Conservation (phyloP, 2,329 filamentous ascomycete species). For the Colletotrichum orchidophilum region DNA sequence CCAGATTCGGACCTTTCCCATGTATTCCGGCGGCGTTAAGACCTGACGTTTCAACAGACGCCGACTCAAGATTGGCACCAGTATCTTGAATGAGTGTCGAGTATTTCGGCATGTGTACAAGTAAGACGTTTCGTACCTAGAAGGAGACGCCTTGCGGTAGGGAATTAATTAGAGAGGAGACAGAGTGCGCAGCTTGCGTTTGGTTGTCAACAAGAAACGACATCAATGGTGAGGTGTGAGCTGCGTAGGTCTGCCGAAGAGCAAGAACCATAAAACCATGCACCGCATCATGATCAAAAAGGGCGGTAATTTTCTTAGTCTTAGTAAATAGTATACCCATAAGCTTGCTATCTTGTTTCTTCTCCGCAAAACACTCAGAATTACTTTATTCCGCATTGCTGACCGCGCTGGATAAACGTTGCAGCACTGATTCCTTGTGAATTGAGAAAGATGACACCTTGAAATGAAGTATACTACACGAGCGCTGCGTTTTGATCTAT, state of each 20-base stretch:
- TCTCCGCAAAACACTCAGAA: neutral
- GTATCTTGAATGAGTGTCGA: neutral
- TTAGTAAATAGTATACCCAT: neutral
- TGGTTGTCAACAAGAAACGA: neutral
- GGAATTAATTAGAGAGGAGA: neutral
- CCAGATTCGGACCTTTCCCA: neutral
- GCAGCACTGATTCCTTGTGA: neutral
- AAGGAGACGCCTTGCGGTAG: neutral
- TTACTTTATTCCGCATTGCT: neutral
- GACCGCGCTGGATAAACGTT: neutral
- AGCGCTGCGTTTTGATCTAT: neutral
- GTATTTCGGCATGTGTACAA: constrained; percentile 4
- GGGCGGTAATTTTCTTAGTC: neutral
- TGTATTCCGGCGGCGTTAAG: neutral
- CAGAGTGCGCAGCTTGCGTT: neutral
- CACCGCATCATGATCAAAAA: neutral
- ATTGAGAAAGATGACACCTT: neutral
- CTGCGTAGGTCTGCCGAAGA: neutral
- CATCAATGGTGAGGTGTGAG: neutral
- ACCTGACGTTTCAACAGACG: neutral
- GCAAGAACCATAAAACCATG: neutral
- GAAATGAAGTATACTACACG: neutral
- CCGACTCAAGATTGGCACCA: neutral
- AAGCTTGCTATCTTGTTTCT: neutral
- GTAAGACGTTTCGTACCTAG: neutral